Conservation (phyloP, 2,329 filamentous ascomycete species). For the Penicillium fuscoglaucum region DNA sequence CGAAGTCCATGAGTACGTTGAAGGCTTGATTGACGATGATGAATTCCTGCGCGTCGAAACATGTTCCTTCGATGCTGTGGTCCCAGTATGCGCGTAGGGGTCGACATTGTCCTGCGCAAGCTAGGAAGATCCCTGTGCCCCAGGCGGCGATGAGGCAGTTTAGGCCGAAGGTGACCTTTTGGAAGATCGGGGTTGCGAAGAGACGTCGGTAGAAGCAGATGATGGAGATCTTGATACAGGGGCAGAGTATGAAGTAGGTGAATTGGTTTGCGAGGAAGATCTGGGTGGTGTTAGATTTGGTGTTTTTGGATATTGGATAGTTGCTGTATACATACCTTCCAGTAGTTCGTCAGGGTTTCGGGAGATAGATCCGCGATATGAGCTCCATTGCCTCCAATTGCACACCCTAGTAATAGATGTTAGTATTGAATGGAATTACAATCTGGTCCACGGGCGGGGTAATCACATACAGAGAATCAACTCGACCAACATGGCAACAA, state of each 20-base stretch:
- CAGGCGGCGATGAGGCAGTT: constrained; percentile 33
- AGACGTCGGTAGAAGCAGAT: constrained; percentile 39
- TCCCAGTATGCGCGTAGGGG: constrained; percentile 36
- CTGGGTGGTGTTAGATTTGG: constrained; percentile 16
- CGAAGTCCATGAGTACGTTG: constrained; percentile 37
- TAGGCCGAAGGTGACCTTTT: constrained; percentile 26
- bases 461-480: constrained; percentile 31
- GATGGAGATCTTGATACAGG: constrained; percentile 36
- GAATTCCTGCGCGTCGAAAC: constrained; percentile 31
- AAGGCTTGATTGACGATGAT: constrained; percentile 38
- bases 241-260: constrained; percentile 36
- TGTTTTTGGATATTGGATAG: neutral
- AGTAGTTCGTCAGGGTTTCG: constrained; percentile 31
- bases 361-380: constrained; percentile 24
- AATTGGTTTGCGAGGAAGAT: constrained; percentile 40
- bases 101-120: constrained; percentile 35
- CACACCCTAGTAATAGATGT: constrained; percentile 29
- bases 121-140: constrained; percentile 34
- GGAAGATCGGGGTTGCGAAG: constrained; percentile 34
- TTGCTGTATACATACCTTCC: constrained; percentile 26
- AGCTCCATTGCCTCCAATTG: constrained; percentile 34
- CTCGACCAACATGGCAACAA: constrained; percentile 35
- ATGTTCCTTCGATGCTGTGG: constrained; percentile 26
- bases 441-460: neutral
- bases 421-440: constrained; percentile 2